Evolutionary conservation across 2,329 filamentous ascomycete genomes (phyloP).

Genomic region (Huntiella moniliformis): DNA sequence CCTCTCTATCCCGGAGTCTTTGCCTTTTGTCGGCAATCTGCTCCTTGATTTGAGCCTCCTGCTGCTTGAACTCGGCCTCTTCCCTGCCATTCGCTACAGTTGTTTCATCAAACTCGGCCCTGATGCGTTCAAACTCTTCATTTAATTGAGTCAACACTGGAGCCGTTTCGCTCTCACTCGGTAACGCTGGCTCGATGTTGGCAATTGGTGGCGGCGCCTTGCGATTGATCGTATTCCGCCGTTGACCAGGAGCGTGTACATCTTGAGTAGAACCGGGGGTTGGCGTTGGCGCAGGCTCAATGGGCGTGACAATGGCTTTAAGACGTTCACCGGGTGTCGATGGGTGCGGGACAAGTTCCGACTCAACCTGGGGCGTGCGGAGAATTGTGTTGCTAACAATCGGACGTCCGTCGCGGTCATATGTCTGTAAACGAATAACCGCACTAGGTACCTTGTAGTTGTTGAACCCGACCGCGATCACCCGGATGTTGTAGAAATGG

Average conservation of each 20-base stretch:
- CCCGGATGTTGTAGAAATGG: conserved; percentile 82
- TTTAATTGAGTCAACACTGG: conserved; percentile 59
- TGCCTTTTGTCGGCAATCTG: conserved; percentile 66
- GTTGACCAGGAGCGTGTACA: conserved; percentile 17
- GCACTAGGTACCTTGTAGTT: conserved; percentile 84
- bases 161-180: conserved; percentile 25
- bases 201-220: conserved; percentile 56
- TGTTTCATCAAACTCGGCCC: conserved; percentile 67
- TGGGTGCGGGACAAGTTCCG: conserved; percentile 26
- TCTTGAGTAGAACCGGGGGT: neutral
- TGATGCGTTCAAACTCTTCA: conserved; percentile 58
- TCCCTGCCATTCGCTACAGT: conserved; percentile 52
- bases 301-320: conserved; percentile 30
- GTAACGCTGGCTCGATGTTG: conserved; percentile 30
- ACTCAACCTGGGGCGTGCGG: conserved; percentile 35
- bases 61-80: conserved; percentile 48
- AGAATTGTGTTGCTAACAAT: conserved; percentile 36
- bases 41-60: conserved; percentile 48
- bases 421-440: conserved; percentile 68
- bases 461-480: conserved; percentile 76
- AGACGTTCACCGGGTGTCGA: conserved; percentile 26
- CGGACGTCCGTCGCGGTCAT: conserved; percentile 44
- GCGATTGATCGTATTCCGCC: conserved; percentile 38
- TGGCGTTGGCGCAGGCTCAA: conserved; percentile 33
- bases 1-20: conserved; percentile 73